A percentile compares a stretch with the other conserved stretches of the same genome.
These are phyloP conservation scores for Adansonia gregorii DNA, from an alignment of 441 rosid species.

Conservation along the genomic window DNA sequence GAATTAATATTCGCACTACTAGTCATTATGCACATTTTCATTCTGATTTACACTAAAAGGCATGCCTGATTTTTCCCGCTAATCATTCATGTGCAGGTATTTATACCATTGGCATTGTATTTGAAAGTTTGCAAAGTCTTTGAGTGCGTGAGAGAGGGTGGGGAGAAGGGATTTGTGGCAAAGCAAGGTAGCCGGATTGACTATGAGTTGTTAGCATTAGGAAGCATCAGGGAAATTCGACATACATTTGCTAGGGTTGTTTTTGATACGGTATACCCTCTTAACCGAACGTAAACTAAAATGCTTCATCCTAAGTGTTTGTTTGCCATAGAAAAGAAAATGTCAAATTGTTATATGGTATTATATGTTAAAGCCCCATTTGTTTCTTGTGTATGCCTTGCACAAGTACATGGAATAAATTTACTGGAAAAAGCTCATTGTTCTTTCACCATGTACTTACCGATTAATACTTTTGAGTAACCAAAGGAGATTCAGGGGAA, in stretches of 20 bases:
- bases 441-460: not conserved
- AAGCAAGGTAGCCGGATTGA: constrained; percentile 61
- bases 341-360: not conserved
- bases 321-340: not conserved
- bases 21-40: not conserved
- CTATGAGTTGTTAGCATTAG: constrained; percentile 52
- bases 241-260: constrained; percentile 76
- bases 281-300: constrained; percentile 30
- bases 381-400: not conserved
- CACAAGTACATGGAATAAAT: constrained; percentile 4
- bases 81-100: constrained; percentile 52
- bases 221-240: constrained; percentile 61
- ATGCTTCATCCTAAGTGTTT: not conserved
- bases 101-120: constrained; percentile 56
- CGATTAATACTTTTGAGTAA: not conserved
- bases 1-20: not conserved
- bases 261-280: constrained; percentile 79
- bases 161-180: constrained; percentile 41
- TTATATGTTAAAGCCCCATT: not conserved
- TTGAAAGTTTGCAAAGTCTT: constrained; percentile 53
- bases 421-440: not conserved
- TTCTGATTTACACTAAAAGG: not conserved
- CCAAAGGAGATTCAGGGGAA: not conserved
- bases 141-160: constrained; percentile 53
- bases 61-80: constrained; percentile 5